These are phyloP conservation scores for Saccharomycopsis schoenii DNA, from an alignment of 805 yeast genomes.

Conservation along the genomic window DNA sequence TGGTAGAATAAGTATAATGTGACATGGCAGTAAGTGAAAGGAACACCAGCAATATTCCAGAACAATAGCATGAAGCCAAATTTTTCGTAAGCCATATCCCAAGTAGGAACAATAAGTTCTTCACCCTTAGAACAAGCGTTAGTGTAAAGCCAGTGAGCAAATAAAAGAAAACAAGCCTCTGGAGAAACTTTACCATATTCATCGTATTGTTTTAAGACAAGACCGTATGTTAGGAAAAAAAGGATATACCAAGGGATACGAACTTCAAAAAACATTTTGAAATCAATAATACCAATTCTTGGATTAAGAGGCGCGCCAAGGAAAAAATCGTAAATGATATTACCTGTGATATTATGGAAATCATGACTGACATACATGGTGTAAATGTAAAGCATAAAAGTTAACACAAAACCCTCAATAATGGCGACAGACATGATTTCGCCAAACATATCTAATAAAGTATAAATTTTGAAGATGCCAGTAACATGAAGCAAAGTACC, in stretches of 20 bases:
- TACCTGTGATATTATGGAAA: slow-evolving; percentile 87
- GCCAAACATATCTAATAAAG: slow-evolving; percentile 74
- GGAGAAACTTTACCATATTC: slow-evolving; percentile 69
- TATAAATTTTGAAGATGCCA: slow-evolving; percentile 63
- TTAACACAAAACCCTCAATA: slow-evolving; percentile 58
- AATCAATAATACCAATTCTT: slow-evolving; percentile 81
- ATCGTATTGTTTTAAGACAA: slow-evolving; percentile 72
- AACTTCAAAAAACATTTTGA: slow-evolving; percentile 96
- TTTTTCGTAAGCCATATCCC: slow-evolving; percentile 99
- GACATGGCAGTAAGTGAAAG: slow-evolving; percentile 94
- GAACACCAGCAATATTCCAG: slow-evolving; percentile 99
- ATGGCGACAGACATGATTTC: slow-evolving; percentile 91
- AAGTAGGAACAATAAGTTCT: slow-evolving; percentile 91
- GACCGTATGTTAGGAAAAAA: slow-evolving; percentile 64
- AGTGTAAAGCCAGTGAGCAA: slow-evolving; percentile 91
- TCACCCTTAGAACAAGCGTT: slow-evolving; percentile 98
- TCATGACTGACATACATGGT: slow-evolving; percentile 59
- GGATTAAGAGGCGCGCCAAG: slow-evolving; percentile 98
- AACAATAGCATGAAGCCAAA: slow-evolving; percentile 98
- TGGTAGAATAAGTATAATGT: slow-evolving; percentile 77
- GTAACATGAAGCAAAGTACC: slow-evolving; percentile 59
- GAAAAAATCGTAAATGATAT: slow-evolving; percentile 80
- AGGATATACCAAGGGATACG: slow-evolving; percentile 94
- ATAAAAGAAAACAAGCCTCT: slow-evolving; percentile 40
- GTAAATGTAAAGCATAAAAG: slow-evolving; percentile 60